A percentile compares a stretch with the other conserved stretches of the same genome.
Conservation (phyloP, 345 rosid species). For the Populus deltoides region DNA sequence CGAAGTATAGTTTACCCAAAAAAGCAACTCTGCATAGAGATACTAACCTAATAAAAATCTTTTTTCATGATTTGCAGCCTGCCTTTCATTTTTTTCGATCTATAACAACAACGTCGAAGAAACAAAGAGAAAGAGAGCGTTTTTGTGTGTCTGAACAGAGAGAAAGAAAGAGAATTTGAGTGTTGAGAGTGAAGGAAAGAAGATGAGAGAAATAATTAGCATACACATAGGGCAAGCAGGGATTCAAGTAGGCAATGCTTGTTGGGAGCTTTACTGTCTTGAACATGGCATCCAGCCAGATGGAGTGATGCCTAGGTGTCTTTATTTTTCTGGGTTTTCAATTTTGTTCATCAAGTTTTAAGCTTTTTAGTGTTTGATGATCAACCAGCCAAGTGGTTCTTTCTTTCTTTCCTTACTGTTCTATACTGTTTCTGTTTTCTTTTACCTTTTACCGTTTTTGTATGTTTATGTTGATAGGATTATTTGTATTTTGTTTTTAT, state of each 20-base stretch:
- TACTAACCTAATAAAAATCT: not conserved
- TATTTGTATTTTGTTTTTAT: not conserved
- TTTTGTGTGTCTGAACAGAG: not conserved
- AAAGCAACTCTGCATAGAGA: not conserved
- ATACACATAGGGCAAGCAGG: constrained; percentile 40
- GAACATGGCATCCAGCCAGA: constrained; percentile 32
- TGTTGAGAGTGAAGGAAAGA: not conserved
- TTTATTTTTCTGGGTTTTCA: not conserved
- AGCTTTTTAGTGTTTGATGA: not conserved
- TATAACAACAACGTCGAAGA: not conserved
- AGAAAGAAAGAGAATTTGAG: not conserved
- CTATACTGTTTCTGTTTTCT: not conserved
- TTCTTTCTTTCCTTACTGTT: not conserved
- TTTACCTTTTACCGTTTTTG: not conserved
- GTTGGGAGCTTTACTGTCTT: constrained; percentile 36
- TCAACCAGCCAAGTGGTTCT: not conserved
- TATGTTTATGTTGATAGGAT: not conserved
- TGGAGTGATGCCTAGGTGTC: constrained; percentile 35
- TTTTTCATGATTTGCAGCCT: not conserved
- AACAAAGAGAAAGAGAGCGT: not conserved
- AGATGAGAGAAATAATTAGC: constrained; percentile 40
- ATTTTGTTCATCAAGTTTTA: not conserved
- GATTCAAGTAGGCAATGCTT: constrained; percentile 36
- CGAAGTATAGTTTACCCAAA: not conserved
- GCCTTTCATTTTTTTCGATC: not conserved